phyloP scores from a whole-genome alignment of 139 green algal species.

The Edaphochlamys debaryana region DNA sequence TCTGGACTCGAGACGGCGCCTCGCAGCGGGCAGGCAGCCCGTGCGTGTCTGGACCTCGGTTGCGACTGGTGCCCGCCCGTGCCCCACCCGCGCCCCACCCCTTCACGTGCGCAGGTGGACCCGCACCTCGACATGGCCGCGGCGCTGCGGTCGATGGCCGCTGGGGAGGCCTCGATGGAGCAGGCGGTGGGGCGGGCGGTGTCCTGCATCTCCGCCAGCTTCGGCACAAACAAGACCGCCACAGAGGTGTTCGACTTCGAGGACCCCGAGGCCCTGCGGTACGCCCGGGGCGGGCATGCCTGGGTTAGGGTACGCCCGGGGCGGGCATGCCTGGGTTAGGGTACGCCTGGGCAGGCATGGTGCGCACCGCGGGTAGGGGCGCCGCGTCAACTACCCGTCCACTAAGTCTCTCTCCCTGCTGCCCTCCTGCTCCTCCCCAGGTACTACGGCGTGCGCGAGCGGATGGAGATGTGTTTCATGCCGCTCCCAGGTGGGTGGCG shows the following conservation, averaged over 20 bases:
- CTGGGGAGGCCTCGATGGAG: conserved; percentile 57
- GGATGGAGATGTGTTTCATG: conserved; percentile 78
- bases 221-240: conserved; percentile 77
- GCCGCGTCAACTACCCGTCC: too few species aligned
- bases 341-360: too few species aligned
- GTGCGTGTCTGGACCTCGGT: too few species aligned
- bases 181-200: conserved; percentile 70
- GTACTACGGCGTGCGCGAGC: conserved; percentile 63
- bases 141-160: conserved; percentile 48
- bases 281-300: background rate
- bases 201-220: conserved; percentile 77
- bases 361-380: too few species aligned
- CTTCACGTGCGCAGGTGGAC: too few species aligned
- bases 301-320: too few species aligned
- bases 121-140: conserved; percentile 37
- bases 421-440: background rate
- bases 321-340: too few species aligned
- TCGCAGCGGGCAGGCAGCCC: too few species aligned
- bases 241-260: conserved; percentile 79
- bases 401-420: background rate
- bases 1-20: too few species aligned
- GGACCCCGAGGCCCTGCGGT: conserved; percentile 67
- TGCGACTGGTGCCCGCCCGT: too few species aligned
- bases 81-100: too few species aligned
- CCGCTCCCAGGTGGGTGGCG: conserved; percentile 60